These are phyloP conservation scores for Hymenoscyphus fraxineus DNA, from an alignment of 2,329 filamentous ascomycete genomes.

Conservation along the genomic window DNA sequence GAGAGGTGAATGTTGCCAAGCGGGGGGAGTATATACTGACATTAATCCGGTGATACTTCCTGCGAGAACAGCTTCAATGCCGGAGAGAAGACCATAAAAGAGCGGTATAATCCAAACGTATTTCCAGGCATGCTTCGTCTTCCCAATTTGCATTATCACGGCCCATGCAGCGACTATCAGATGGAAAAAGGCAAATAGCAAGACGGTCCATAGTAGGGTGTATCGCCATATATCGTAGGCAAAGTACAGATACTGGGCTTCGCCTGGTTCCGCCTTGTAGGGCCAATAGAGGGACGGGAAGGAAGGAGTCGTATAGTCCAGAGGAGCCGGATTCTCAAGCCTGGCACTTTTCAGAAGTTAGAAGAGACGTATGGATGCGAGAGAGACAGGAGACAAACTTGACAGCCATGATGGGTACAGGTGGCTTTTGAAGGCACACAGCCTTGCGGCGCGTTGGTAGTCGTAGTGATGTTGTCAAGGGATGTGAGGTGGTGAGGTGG, in stretches of 20 bases:
- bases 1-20: background rate
- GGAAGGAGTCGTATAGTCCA: constrained; percentile 55
- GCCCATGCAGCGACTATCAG: constrained; percentile 54
- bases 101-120: constrained; percentile 55
- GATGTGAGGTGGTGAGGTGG: too few species aligned
- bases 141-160: constrained; percentile 51
- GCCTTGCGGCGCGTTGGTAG: constrained; percentile 9
- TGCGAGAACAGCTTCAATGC: constrained; percentile 60
- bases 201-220: constrained; percentile 65
- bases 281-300: constrained; percentile 71
- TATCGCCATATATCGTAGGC: constrained; percentile 64
- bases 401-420: constrained; percentile 15
- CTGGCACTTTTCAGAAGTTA: constrained; percentile 22
- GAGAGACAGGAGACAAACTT: constrained; percentile 18
- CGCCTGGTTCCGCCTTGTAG: constrained; percentile 40
- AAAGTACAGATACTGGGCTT: constrained; percentile 53
- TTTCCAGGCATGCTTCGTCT: constrained; percentile 34
- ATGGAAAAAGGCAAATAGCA: constrained; percentile 62
- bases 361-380: background rate
- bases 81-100: constrained; percentile 56
- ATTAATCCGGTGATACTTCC: constrained; percentile 65
- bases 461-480: background rate
- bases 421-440: constrained; percentile 1
- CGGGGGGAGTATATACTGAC: constrained; percentile 42
- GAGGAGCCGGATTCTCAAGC: constrained; percentile 28